Conservation (phyloP, 805 yeast genomes). For the Lipomyces spencermartinsiae region DNA sequence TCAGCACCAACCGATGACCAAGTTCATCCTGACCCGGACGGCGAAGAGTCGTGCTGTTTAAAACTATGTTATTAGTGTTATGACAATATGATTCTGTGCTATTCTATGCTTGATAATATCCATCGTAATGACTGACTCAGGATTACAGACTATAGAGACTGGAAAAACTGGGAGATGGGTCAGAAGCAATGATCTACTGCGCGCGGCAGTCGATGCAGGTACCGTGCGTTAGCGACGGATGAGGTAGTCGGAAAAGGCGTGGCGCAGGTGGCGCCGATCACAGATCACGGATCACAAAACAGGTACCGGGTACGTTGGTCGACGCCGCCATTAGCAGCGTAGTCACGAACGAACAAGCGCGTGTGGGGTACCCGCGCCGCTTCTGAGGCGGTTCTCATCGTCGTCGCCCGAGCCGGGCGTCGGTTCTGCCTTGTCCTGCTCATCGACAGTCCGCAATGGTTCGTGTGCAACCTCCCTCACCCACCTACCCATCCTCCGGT, state of each 20-base stretch:
- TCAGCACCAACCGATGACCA: too few species aligned
- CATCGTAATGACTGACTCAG: too few species aligned
- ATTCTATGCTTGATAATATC: too few species aligned
- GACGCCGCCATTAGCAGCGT: background rate
- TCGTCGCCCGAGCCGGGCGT: slow-evolving; percentile 6
- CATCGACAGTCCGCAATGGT: background rate
- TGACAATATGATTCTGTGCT: too few species aligned
- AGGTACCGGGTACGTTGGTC: background rate
- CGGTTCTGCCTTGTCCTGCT: background rate
- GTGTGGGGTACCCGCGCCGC: background rate
- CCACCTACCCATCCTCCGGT: background rate
- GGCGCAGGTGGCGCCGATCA: background rate
- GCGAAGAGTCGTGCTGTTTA: too few species aligned
- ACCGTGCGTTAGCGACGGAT: slow-evolving; percentile 3
- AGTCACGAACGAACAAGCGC: background rate
- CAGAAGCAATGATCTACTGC: background rate
- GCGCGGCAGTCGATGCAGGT: background rate
- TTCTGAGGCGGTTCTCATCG: background rate
- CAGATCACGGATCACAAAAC: background rate
- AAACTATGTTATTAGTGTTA: too few species aligned
- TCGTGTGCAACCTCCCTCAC: background rate
- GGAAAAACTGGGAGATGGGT: background rate
- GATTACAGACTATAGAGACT: background rate
- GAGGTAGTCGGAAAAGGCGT: background rate
- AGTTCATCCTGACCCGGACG: too few species aligned